These are phyloP conservation scores for Xylaria arbuscula DNA, from an alignment of 2,329 filamentous ascomycete species.

Conservation along the genomic window DNA sequence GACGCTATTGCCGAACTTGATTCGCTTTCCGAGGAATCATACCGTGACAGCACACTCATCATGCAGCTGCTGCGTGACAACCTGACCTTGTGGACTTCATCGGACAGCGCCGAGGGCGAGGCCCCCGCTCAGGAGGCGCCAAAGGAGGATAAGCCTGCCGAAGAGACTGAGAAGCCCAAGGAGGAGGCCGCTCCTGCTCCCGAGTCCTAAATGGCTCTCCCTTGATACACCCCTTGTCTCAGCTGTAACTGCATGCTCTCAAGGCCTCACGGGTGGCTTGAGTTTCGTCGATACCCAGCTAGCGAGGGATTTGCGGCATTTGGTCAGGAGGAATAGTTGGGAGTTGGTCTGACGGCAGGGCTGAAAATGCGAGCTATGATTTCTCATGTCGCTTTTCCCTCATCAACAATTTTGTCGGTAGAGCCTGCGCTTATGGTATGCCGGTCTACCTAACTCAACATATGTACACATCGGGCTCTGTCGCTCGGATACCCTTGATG, in stretches of 20 bases:
- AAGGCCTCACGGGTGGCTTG: conserved; percentile 42
- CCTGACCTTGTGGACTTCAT: conserved; percentile 97
- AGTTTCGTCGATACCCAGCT: conserved; percentile 49
- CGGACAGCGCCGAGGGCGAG: conserved; percentile 84
- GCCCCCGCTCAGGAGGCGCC: conserved; percentile 65
- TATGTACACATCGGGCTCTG: conserved; percentile 43
- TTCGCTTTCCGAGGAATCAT: conserved; percentile 96
- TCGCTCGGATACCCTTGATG: conserved; percentile 38
- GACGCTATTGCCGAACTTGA: conserved; percentile 99
- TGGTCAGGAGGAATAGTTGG: conserved; percentile 47
- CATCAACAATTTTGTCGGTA: conserved; percentile 43
- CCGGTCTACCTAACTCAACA: conserved; percentile 45
- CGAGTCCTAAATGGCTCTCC: conserved; percentile 62
- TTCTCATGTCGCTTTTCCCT: conserved; percentile 46
- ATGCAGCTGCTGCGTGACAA: conserved; percentile 99
- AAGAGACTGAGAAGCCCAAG: conserved; percentile 66
- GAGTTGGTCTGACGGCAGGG: conserved; percentile 50
- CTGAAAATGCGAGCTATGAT: conserved; percentile 49
- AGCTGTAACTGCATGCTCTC: conserved; percentile 50
- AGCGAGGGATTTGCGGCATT: conserved; percentile 49
- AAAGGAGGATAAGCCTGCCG: conserved; percentile 68
- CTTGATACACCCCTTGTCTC: conserved; percentile 52
- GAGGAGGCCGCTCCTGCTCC: conserved; percentile 63
- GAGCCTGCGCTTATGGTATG: conserved; percentile 45
- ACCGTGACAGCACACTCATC: conserved; percentile 98